Evolutionary conservation across 345 rosid species (phyloP).

Genomic region (Angophora floribunda): DNA sequence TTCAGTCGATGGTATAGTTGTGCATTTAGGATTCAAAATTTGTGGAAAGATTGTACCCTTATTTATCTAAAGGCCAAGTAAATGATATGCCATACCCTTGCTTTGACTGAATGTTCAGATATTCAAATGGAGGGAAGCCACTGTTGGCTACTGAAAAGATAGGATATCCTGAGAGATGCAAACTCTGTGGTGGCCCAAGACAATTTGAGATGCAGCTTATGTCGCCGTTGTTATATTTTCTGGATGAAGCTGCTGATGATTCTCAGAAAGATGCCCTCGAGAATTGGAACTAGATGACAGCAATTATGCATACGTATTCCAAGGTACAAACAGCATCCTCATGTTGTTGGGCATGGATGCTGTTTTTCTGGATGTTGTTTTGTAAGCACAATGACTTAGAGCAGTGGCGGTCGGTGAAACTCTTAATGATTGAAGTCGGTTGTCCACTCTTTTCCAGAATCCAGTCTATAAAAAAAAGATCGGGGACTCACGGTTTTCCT

Average conservation of each 20-base stretch:
- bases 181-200: constrained; percentile 45
- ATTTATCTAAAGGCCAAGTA: not conserved
- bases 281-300: constrained; percentile 86
- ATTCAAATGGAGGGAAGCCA: constrained; percentile 56
- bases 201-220: constrained; percentile 82
- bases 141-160: constrained; percentile 35
- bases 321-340: constrained; percentile 24
- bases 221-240: constrained; percentile 71
- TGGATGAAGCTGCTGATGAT: constrained; percentile 53
- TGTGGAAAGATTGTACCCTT: not conserved
- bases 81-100: not conserved
- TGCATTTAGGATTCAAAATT: not conserved
- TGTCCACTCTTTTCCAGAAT: not conserved
- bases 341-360: not conserved
- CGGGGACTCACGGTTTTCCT: not conserved
- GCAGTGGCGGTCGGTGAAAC: not conserved
- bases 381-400: not conserved
- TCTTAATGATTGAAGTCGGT: not conserved
- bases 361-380: not conserved
- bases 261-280: constrained; percentile 30
- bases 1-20: not conserved
- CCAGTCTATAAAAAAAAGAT: not conserved
- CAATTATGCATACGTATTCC: constrained; percentile 62
- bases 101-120: constrained; percentile 29
- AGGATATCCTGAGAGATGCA: constrained; percentile 34